A percentile compares a stretch with the other conserved stretches of the same genome.
Conservation (phyloP, 2,329 filamentous ascomycete genomes). For the Xylaria sp. region DNA sequence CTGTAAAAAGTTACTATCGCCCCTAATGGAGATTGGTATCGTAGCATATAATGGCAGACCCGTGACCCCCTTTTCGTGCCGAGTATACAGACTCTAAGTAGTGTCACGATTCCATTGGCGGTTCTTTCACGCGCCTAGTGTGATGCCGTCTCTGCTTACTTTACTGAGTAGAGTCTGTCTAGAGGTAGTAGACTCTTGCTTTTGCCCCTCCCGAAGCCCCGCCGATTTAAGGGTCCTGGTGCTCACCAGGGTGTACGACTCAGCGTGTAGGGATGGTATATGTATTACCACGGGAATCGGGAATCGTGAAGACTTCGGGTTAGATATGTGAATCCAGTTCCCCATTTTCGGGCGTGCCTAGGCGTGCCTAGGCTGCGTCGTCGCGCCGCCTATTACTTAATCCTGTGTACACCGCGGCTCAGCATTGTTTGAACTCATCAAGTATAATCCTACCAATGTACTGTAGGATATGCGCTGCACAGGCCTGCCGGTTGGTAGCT, state of each 20-base stretch:
- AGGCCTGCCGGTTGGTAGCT: neutral
- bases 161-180: too few species aligned
- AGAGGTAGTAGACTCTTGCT: neutral
- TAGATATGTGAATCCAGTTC: constrained; percentile 1
- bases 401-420: neutral
- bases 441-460: too few species aligned
- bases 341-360: constrained; percentile 10
- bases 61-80: constrained; percentile 17
- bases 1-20: constrained; percentile 7
- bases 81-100: neutral
- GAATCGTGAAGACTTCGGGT: constrained; percentile 11
- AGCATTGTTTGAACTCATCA: neutral
- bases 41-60: neutral
- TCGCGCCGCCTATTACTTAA: neutral
- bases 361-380: neutral
- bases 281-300: constrained; percentile 5
- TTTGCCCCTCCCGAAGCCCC: constrained; percentile 21
- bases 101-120: constrained; percentile 2
- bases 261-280: neutral
- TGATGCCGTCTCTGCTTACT: neutral
- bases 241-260: neutral
- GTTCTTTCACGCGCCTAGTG: constrained; percentile 2
- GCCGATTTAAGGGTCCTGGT: constrained; percentile 21
- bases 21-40: constrained; percentile 8
- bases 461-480: neutral